Percentiles rank a stretch among this genome's conserved stretches.
Conservation (phyloP, 805 yeast species). For the Clavispora vitiphila region DNA sequence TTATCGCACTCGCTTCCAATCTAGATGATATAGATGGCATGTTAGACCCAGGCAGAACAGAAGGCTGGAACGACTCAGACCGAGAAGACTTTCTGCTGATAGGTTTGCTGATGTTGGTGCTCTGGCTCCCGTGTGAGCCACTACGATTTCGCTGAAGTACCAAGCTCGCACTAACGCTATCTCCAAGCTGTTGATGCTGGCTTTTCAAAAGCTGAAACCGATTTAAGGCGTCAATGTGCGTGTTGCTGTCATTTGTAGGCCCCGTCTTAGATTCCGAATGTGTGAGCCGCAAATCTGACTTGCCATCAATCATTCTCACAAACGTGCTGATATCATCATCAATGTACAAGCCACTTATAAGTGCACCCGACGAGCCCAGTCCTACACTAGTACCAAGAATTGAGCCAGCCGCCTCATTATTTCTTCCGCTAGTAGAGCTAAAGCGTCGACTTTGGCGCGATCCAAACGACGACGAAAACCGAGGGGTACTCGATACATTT, state of each 20-base stretch:
- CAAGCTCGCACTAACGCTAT: conserved; percentile 50
- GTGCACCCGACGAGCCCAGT: conserved; percentile 30
- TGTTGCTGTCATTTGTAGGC: conserved; percentile 15
- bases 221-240: conserved; percentile 42
- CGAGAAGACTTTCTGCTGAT: not conserved
- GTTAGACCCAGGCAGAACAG: not conserved
- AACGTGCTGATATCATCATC: conserved; percentile 66
- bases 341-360: conserved; percentile 40
- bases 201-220: conserved; percentile 48
- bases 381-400: conserved; percentile 32
- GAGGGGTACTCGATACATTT: conserved; percentile 42
- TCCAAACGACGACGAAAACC: conserved; percentile 70
- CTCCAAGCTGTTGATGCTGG: conserved; percentile 52
- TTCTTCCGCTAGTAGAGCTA: conserved; percentile 26
- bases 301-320: conserved; percentile 65
- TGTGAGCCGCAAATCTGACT: conserved; percentile 44
- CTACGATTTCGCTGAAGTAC: conserved; percentile 21
- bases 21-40: not conserved
- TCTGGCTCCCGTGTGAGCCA: not conserved
- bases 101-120: not conserved
- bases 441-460: conserved; percentile 54
- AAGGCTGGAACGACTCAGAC: not conserved
- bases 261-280: conserved; percentile 10
- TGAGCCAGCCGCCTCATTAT: conserved; percentile 17
- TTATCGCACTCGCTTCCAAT: not conserved